Base-by-base conservation (phyloP, 257 asterid genomes). In the Solanum lycopersicoides region DNA sequence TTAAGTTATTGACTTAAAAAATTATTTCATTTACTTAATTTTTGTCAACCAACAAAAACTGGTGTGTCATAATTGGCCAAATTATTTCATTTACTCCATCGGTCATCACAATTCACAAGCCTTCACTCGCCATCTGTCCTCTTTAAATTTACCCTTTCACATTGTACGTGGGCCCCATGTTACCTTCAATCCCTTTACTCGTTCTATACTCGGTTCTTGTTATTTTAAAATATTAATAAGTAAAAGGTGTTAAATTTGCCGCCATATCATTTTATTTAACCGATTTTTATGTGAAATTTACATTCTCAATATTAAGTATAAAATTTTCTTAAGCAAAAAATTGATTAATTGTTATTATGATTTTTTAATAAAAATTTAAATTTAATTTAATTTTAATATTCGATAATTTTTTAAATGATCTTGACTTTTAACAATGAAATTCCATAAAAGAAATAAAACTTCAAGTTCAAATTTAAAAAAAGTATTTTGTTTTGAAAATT, bases 121-220 rank as follows among this genome's bases (percentile, higher is more conserved):
- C 34, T 35, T 35, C 68, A 79, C 42, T 79, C 66, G 39, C 68
- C 68, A 80, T 30, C 13, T 47, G 84, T 80, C 30, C 28, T 47
- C 12, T 47, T 28, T 16, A 30, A 79, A 68, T 28, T 65, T 13
- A 14, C 16, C 44, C 44, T 28, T 80, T 47, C 44, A 80, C 68
- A 80, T 47, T 60, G 90, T 92, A 91, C 90, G 92, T 92, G 90
- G 95, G 90, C 92, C 93, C 94, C 86, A 88, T 89, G 50, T 30
- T 82, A 28, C 85, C 85, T 56, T 79, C 66, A 25, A 37, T 66
- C 34, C 84, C 12, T 87, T 37, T 39, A 37, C 82, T 74, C 53
- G 82, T 74, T 37, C 11, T 86, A 20, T 37, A 73, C 82, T 74
- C 82, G 82, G 12, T 74, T 74, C 30, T 18, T 20, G 21, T 72